These are phyloP conservation scores for Globisporangium sylvaticum DNA, from an alignment of 352 stramenopile genomes.

Conservation along the genomic window DNA sequence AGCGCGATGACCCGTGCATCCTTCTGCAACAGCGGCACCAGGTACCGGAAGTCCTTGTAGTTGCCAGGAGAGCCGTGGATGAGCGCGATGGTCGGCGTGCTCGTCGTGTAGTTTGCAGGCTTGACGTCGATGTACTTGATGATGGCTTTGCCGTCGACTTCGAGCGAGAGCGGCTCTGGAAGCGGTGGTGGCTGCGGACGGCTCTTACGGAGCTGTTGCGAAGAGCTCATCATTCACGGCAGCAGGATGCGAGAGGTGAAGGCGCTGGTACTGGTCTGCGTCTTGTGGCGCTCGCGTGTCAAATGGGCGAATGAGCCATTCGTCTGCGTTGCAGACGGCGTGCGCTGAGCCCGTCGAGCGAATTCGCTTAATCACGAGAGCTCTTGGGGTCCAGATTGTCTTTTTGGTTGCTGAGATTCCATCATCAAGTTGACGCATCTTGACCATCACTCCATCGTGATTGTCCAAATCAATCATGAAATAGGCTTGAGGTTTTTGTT, in stretches of 20 bases:
- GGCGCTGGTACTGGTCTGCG: background rate
- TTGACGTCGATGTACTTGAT: slow-evolving; percentile 42
- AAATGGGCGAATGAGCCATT: background rate
- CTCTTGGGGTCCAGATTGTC: background rate
- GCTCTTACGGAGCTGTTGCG: background rate
- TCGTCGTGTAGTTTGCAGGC: background rate
- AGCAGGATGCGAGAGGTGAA: background rate
- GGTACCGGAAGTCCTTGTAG: slow-evolving; percentile 58
- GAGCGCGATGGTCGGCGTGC: slow-evolving; percentile 24
- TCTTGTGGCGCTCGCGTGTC: background rate
- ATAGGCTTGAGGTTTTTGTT: background rate
- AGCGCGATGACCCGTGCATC: slow-evolving; percentile 44
- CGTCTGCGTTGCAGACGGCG: background rate
- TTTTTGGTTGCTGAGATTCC: background rate
- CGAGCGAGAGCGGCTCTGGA: slow-evolving; percentile 21
- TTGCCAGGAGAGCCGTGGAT: slow-evolving; percentile 62
- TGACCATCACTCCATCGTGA: background rate
- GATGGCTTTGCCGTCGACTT: slow-evolving; percentile 32
- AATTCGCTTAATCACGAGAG: background rate
- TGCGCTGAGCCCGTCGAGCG: background rate
- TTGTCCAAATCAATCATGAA: background rate
- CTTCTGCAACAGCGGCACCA: slow-evolving; percentile 45
- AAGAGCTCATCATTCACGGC: background rate
- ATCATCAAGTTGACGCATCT: slow-evolving; percentile 3
- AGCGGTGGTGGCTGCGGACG: slow-evolving; percentile 13